Conservation (phyloP, 305 asterid species). For the Plantago coronopus region DNA sequence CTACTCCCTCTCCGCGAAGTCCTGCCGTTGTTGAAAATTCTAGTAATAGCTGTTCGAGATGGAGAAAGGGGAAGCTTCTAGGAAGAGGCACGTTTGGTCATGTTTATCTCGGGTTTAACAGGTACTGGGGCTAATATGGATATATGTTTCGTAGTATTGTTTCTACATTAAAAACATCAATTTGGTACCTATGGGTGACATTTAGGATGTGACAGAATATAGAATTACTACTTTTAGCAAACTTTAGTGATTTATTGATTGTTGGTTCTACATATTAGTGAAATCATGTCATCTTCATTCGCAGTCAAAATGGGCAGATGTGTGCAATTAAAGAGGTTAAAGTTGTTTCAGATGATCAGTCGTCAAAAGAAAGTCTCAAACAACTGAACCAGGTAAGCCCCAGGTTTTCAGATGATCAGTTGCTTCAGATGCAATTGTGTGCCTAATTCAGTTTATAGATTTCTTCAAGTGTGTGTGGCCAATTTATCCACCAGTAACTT, state of each 20-base stretch:
- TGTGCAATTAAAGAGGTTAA: constrained; percentile 96
- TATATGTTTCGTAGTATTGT: too few relatives aligned
- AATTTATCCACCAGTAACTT: too few relatives aligned
- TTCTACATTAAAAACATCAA: too few relatives aligned
- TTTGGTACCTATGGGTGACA: too few relatives aligned
- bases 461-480: too few relatives aligned
- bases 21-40: constrained; percentile 50
- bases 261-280: background rate
- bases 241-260: background rate
- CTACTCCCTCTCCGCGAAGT: constrained; percentile 68
- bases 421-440: background rate
- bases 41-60: constrained; percentile 42
- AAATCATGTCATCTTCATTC: constrained; percentile 23
- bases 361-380: constrained; percentile 89
- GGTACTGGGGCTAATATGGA: constrained; percentile 37
- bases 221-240: too few relatives aligned
- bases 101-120: constrained; percentile 91
- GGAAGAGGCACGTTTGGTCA: constrained; percentile 99
- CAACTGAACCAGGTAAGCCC: constrained; percentile 81
- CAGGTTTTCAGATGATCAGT: too few relatives aligned
- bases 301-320: constrained; percentile 98
- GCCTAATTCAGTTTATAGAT: too few relatives aligned
- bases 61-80: constrained; percentile 94
- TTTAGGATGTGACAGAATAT: too few relatives aligned
- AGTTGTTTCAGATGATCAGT: constrained; percentile 81